Percentiles rank a stretch among this genome's conserved stretches.
Conservation (phyloP, 805 yeast species). For the Saccharomycopsis amapae region DNA sequence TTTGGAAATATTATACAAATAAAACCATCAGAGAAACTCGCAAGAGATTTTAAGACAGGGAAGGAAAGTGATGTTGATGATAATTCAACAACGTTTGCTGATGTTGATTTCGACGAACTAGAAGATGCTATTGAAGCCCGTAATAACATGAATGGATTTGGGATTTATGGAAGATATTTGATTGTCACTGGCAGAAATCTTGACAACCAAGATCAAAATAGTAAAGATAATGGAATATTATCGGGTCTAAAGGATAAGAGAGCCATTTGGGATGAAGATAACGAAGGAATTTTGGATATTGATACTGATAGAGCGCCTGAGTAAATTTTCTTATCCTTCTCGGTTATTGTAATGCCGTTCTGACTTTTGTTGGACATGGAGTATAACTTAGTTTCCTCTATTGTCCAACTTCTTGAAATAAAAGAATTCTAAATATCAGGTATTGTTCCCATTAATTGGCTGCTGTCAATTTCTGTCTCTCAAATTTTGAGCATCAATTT, state of each 20-base stretch:
- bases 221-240: background rate
- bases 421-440: too few species aligned
- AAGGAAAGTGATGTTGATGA: background rate
- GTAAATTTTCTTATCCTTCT: too few species aligned
- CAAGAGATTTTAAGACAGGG: background rate
- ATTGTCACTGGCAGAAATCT: conserved; percentile 2
- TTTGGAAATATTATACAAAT: conserved; percentile 15
- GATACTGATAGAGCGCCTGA: background rate
- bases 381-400: too few species aligned
- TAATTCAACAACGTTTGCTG: background rate
- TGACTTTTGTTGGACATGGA: too few species aligned
- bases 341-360: too few species aligned
- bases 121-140: conserved; percentile 13
- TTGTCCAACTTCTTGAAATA: too few species aligned
- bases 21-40: conserved; percentile 3
- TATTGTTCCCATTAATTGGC: too few species aligned
- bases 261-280: conserved; percentile 16
- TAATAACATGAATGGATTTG: conserved; percentile 17
- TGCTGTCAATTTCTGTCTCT: too few species aligned
- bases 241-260: background rate
- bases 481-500: too few species aligned
- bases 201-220: background rate
- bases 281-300: background rate
- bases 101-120: conserved; percentile 9
- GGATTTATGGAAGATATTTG: conserved; percentile 10